Percentiles rank a stretch among this genome's conserved stretches.
These are phyloP conservation scores for Blastobotrys chiropterorum DNA, from an alignment of 805 yeast species.

Conservation along the genomic window DNA sequence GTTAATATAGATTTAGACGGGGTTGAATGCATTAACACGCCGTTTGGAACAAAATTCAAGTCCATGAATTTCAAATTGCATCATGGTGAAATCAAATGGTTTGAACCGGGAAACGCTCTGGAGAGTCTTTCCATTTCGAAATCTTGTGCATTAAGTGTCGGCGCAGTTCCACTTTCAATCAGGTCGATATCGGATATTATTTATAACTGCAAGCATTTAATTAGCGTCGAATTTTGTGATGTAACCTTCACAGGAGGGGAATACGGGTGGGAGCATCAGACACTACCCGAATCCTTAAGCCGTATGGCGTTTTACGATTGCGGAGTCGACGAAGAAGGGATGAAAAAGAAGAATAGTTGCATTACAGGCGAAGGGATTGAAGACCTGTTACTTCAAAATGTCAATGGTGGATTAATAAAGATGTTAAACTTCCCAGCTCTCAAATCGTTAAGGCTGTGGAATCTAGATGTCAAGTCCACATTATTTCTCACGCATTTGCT, in stretches of 20 bases:
- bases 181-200: background rate
- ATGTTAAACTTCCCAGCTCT: background rate
- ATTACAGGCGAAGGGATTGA: background rate
- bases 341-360: background rate
- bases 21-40: background rate
- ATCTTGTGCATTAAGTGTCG: background rate
- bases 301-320: background rate
- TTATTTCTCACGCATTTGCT: background rate
- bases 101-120: background rate
- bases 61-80: background rate
- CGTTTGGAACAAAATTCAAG: background rate
- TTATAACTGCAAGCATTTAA: background rate
- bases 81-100: background rate
- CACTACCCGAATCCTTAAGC: background rate
- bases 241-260: background rate
- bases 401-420: background rate
- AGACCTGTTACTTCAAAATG: background rate
- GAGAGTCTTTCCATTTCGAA: background rate
- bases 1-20: background rate
- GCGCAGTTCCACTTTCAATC: background rate
- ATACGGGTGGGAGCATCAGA: no score
- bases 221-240: background rate
- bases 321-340: no score
- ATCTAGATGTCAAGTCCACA: background rate
- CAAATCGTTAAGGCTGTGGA: background rate